Percentiles rank a stretch among this genome's conserved stretches.
Evolutionary conservation across 345 rosid species (phyloP).

Genomic region (Brassica carinata): DNA sequence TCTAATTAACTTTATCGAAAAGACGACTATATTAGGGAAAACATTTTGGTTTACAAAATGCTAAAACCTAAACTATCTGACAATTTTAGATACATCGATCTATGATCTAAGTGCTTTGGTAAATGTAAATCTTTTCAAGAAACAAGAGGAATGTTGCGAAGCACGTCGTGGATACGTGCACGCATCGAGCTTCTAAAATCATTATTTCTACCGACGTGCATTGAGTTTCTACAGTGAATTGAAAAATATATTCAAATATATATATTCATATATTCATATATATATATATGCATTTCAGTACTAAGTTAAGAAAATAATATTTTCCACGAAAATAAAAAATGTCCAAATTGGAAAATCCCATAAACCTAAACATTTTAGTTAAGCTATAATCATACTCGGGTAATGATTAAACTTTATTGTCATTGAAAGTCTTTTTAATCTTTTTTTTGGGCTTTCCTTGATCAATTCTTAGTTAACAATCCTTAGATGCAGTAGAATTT

Average conservation of each 20-base stretch:
- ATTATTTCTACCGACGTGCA: conserved; percentile 31
- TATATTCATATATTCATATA: not conserved
- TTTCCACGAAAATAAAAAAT: not conserved
- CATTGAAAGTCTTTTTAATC: too few species aligned
- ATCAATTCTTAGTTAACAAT: too few species aligned
- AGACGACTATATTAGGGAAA: not conserved
- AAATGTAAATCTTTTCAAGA: not conserved
- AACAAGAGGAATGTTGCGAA: conserved; percentile 34
- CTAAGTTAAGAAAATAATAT: not conserved
- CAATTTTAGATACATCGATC: not conserved
- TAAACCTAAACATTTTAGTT: not conserved
- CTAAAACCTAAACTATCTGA: not conserved
- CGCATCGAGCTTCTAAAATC: conserved; percentile 32
- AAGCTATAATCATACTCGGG: too few species aligned
- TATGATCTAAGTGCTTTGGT: not conserved
- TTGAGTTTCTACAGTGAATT: conserved; percentile 24
- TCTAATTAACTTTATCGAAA: not conserved
- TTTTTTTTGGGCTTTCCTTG: too few species aligned
- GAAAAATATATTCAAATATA: not conserved
- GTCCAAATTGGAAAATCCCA: not conserved
- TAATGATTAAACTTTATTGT: too few species aligned
- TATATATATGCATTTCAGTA: not conserved
- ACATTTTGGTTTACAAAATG: conserved; percentile 1
- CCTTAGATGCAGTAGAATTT: too few species aligned
- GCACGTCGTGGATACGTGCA: conserved; percentile 30